Evolutionary conservation across 768 basidiomycete genomes (phyloP).

Genomic region (Rhodotorula taiwanensis): DNA sequence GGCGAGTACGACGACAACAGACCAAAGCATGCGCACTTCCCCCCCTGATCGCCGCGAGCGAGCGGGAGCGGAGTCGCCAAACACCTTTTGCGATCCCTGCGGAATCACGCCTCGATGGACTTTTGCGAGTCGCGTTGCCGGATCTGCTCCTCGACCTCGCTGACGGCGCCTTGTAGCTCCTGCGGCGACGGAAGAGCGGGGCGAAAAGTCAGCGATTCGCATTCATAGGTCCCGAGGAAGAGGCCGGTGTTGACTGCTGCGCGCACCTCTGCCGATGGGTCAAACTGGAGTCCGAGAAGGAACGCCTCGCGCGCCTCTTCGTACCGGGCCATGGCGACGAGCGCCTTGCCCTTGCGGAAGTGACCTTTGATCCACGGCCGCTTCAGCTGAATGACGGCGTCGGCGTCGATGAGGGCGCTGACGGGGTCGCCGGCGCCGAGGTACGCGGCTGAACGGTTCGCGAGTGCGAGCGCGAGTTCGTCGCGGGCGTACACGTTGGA

Average conservation of each 20-base stretch:
- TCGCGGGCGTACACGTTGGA: slow-evolving; percentile 72
- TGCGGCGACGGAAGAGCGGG: neutral
- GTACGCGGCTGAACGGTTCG: slow-evolving; percentile 85
- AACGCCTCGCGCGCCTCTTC: slow-evolving; percentile 76
- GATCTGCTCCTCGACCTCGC: slow-evolving; percentile 25
- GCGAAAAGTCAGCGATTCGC: neutral
- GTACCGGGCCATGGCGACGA: slow-evolving; percentile 62
- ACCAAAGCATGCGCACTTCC: too few relatives aligned
- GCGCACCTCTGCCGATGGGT: slow-evolving; percentile 60
- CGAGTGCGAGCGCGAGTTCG: slow-evolving; percentile 79
- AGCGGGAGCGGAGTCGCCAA: too few relatives aligned
- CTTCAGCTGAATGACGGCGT: slow-evolving; percentile 76
- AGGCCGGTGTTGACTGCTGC: too few relatives aligned
- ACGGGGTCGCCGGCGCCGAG: slow-evolving; percentile 68
- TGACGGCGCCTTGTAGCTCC: slow-evolving; percentile 20
- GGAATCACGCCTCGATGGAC: neutral
- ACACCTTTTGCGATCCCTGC: too few relatives aligned
- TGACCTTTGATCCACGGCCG: slow-evolving; percentile 91
- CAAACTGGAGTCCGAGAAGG: slow-evolving; percentile 74
- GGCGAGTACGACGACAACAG: too few relatives aligned
- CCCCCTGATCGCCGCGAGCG: too few relatives aligned
- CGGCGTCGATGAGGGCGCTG: slow-evolving; percentile 77
- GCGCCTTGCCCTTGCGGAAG: slow-evolving; percentile 84
- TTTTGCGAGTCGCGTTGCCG: slow-evolving; percentile 1
- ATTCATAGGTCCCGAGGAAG: too few relatives aligned